Conservation (phyloP, 2,329 filamentous ascomycete genomes). For the Penicillium polonicum region DNA sequence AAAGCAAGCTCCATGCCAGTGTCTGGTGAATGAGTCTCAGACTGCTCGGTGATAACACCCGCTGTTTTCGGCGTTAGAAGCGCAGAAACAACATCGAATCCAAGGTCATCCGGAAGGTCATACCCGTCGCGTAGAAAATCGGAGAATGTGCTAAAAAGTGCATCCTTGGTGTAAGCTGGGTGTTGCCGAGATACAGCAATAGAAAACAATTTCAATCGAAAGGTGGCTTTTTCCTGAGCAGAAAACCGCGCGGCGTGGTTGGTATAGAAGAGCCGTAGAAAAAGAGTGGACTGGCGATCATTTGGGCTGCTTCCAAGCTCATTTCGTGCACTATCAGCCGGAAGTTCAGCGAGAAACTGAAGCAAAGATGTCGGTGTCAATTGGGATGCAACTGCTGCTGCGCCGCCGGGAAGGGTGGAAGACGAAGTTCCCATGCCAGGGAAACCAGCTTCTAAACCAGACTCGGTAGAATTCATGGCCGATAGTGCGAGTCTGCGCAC, state of each 20-base stretch:
- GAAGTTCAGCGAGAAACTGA: constrained; percentile 29
- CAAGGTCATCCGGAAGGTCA: constrained; percentile 36
- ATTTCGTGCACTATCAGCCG: constrained; percentile 31
- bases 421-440: background rate
- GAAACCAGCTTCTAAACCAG: background rate
- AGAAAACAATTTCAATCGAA: constrained; percentile 38
- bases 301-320: constrained; percentile 40
- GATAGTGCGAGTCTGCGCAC: background rate
- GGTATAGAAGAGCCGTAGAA: constrained; percentile 43
- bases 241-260: constrained; percentile 31
- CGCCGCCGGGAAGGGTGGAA: background rate
- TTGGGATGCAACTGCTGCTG: constrained; percentile 8
- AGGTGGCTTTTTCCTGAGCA: constrained; percentile 30
- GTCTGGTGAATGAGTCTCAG: constrained; percentile 20
- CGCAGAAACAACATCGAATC: constrained; percentile 37
- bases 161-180: constrained; percentile 36
- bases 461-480: background rate
- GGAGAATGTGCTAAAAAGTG: constrained; percentile 35
- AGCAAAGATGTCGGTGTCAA: constrained; percentile 26
- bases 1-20: constrained; percentile 39
- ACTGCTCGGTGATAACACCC: constrained; percentile 1
- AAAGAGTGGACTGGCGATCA: constrained; percentile 43
- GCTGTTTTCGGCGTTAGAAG: constrained; percentile 33
- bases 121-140: constrained; percentile 37
- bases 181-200: constrained; percentile 42